Evolutionary conservation across 768 basidiomycete species (phyloP).

Genomic region (Suillus americanus): DNA sequence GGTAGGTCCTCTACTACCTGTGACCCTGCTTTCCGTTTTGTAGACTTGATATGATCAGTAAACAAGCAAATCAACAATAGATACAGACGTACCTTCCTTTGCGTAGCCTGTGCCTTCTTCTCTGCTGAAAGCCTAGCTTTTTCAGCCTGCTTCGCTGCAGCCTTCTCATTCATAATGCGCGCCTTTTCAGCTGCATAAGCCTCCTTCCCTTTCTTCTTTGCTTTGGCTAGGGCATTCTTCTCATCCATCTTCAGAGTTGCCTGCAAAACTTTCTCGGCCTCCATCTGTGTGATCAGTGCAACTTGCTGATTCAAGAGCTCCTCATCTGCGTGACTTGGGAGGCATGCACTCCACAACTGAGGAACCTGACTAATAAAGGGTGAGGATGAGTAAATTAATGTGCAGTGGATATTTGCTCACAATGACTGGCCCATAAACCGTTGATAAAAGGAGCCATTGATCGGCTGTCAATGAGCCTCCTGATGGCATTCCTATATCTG

Average conservation of each 20-base stretch:
- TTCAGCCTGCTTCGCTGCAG: conserved; percentile 1
- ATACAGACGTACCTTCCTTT: background rate
- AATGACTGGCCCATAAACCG: conserved; percentile 28
- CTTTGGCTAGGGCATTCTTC: background rate
- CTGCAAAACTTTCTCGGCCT: conserved; percentile 2
- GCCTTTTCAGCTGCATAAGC: conserved; percentile 6
- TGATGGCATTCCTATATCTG: conserved; percentile 29
- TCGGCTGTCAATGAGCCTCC: conserved; percentile 36
- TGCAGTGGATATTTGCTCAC: conserved; percentile 16
- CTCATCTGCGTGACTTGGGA: background rate
- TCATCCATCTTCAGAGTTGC: background rate
- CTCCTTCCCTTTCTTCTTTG: conserved; percentile 6
- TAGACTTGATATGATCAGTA: conserved; percentile 4
- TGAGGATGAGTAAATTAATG: background rate
- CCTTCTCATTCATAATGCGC: conserved; percentile 1
- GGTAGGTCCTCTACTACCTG: background rate
- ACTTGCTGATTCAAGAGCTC: background rate
- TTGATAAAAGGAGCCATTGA: conserved; percentile 31
- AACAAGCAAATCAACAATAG: conserved; percentile 7
- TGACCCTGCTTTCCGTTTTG: background rate
- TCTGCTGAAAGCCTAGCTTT: background rate
- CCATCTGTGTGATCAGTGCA: background rate
- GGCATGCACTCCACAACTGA: conserved; percentile 24
- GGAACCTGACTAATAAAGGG: conserved; percentile 20
- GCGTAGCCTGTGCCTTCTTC: background rate